Evolutionary conservation across 2,329 filamentous ascomycete genomes (phyloP), one percentile per base, ranked within the genome.

Genomic region (Neofusicoccum cordaticola): DNA sequence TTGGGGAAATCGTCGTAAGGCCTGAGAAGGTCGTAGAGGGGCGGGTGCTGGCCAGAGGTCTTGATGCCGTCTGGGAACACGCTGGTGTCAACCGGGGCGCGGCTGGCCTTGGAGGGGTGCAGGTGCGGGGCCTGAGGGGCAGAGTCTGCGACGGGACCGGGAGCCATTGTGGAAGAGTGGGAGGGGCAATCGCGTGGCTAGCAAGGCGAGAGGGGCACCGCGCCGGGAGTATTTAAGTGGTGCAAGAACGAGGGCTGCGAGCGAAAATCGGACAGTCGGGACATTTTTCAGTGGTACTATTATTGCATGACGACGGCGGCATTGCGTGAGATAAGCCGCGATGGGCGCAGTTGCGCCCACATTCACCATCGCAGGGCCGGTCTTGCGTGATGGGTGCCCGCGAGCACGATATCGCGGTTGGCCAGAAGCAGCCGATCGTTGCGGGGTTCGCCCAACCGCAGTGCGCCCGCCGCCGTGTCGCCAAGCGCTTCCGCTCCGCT

Each of bases 1-100:
- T 85, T 85, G 48, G 91, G 91, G 71, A 93, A 94, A 15, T 84
- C 82, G 0, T 84, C 81, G 74, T 92, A 94, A 0, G 89, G 85
- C 56, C 79, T 81, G n/a, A 94, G 77, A 8, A 83, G 78, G 37
- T 87, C 82, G 72, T 88, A 89, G 39, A 90, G 75, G 1, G 91
- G 91, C 27, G 85, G 81, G 69, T 91, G 88, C 74, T 94, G 91
- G 44, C 91, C 91, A 0, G 89, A 85, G 19, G 88, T 89, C 71
- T 86, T 88, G 70, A 88, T 80, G 9, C 87, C 86, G 71, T 89
- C 87, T 9, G 87, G 87, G 73, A 89, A 90, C 69, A 86, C 76
- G 63, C 78, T 73, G 52, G 75, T 75, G 37, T 64, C 53, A 45
- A 64, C 51, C 6, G 61, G 48, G 13, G 39, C 39, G 13, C 17